phyloP scores from a whole-genome alignment of 2,329 filamentous ascomycete genomes.

The Pseudogymnoascus sp. region DNA sequence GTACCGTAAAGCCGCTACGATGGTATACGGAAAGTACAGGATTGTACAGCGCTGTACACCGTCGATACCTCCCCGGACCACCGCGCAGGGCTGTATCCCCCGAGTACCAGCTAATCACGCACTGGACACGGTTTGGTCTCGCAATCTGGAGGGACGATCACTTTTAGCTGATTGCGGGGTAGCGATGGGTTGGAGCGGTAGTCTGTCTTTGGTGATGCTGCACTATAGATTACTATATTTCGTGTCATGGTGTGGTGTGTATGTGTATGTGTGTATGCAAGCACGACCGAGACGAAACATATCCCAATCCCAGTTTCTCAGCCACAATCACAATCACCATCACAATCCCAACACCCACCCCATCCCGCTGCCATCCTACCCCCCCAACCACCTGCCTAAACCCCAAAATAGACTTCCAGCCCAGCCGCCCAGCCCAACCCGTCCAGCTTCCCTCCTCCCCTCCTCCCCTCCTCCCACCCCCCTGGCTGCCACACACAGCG shows the following conservation, averaged over 20 bases:
- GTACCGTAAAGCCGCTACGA: background rate
- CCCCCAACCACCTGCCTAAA: too few relatives aligned
- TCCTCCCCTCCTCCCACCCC: too few relatives aligned
- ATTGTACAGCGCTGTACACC: background rate
- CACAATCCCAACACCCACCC: slow-evolving; percentile 3
- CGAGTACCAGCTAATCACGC: background rate
- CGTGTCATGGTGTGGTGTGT: background rate
- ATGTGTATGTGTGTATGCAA: background rate
- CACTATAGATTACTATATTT: background rate
- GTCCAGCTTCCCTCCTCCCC: too few relatives aligned
- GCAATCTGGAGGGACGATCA: background rate
- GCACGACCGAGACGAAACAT: background rate
- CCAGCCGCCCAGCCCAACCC: too few relatives aligned
- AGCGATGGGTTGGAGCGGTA: background rate
- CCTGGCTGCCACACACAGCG: too few relatives aligned
- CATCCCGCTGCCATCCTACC: background rate
- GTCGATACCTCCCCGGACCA: background rate
- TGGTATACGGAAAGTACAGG: background rate
- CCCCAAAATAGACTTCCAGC: too few relatives aligned
- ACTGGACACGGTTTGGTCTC: background rate
- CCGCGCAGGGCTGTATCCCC: background rate
- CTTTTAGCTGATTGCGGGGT: slow-evolving; percentile 3
- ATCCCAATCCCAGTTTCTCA: background rate
- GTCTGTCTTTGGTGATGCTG: background rate
- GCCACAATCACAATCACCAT: background rate